Evolutionary conservation across 2,329 filamentous ascomycete species (phyloP), one percentile per base, ranked within the genome.

Genomic region (Alternaria sp.): DNA sequence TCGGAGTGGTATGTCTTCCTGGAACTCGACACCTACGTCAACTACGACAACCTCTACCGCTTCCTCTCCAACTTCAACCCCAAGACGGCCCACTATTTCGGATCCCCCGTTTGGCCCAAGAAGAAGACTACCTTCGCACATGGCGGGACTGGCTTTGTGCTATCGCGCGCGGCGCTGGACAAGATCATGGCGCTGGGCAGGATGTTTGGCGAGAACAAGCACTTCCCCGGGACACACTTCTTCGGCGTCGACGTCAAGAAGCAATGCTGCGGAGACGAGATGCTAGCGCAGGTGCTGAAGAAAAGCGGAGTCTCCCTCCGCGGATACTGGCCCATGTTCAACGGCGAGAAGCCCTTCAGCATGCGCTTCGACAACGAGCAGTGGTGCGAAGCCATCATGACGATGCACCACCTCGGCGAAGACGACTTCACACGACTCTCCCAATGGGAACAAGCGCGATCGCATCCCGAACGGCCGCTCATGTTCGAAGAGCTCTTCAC

Each of bases 91-190:
- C 68, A 80, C 59, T 83, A 82, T 69, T 76, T 81, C 49, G 82
- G 82, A 28, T 79, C 78, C 0, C 80, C 79, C 23, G 75, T 82
- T 12, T 79, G 46, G 72, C 74, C 74, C 5, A 68, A 67, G 60
- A 75, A 77, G 59, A 78, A 75, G 62, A 61, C 74, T 11, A 66
- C 79, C 6, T 83, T 82, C 46, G 83, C 80, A 0, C 81, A 84
- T 44, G 81, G 81, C 12, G 82, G 82, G 6, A 82, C 78, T 44
- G 82, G 80, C 26, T 82, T 82, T 37, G 71, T 84, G 5, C 66
- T 84, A 20, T 83, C 82, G 14, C 74, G 84, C 33, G 84, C 82
- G 2, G 83, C 87, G 4, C 85, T 90, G 82, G 74, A 82, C 53
- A 75, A 74, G 67, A 64, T 79, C 55, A 72, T 78, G 60, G 74